phyloP scores from a whole-genome alignment of 768 basidiomycete genomes.

The Mrakia blollopis region DNA sequence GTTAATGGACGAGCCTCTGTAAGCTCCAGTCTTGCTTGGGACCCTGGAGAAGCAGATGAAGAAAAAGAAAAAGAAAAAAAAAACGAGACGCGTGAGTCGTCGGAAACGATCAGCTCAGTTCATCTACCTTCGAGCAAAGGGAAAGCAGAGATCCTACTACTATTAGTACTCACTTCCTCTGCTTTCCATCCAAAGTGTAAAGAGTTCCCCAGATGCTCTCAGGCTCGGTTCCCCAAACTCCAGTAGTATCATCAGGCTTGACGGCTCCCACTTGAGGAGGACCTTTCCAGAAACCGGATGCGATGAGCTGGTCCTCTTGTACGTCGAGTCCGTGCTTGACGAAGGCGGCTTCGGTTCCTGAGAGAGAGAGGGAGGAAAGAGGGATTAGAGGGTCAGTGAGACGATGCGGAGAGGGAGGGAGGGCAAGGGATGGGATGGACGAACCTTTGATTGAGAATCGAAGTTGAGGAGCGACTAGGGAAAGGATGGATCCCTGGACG shows the following conservation, averaged over 20 bases:
- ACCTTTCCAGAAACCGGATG: constrained; percentile 38
- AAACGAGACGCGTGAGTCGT: too few relatives aligned
- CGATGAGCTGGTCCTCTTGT: constrained; percentile 71
- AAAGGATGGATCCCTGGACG: constrained; percentile 64
- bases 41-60: background rate
- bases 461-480: constrained; percentile 60
- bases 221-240: constrained; percentile 53
- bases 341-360: constrained; percentile 58
- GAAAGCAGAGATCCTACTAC: constrained; percentile 36
- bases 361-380: too few relatives aligned
- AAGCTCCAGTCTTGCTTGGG: background rate
- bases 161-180: constrained; percentile 46
- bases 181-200: constrained; percentile 55
- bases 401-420: too few relatives aligned
- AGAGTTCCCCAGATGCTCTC: constrained; percentile 60
- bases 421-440: too few relatives aligned
- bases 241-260: background rate
- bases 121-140: background rate
- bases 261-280: constrained; percentile 45
- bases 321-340: constrained; percentile 70
- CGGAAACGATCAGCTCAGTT: background rate
- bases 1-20: constrained; percentile 39
- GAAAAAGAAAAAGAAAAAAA: background rate
- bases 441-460: constrained; percentile 59
- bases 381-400: too few relatives aligned